These are phyloP conservation scores for Gnaphalium uliginosum DNA, from an alignment of 129 eudicot genomes.

Conservation along the genomic window DNA sequence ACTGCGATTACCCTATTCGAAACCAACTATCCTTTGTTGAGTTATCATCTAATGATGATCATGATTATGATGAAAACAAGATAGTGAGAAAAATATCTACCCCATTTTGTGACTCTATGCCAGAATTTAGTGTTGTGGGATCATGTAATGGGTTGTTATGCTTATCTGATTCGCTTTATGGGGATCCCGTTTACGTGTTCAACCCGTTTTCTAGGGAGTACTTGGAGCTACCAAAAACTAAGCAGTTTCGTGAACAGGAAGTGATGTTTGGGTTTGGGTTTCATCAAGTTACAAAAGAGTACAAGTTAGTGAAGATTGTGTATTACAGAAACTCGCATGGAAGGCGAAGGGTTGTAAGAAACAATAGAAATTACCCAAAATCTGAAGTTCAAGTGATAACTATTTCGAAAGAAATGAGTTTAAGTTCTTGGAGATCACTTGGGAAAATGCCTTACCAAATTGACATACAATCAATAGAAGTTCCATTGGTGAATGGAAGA, in stretches of 20 bases:
- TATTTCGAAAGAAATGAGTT: not conserved
- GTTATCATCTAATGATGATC: not conserved
- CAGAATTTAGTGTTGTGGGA: conserved; percentile 9
- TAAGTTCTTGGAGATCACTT: not conserved
- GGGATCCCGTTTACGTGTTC: not conserved
- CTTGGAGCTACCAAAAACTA: not conserved
- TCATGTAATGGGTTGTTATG: conserved; percentile 5
- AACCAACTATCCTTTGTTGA: not conserved
- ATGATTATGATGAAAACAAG: not conserved
- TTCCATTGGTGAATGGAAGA: not conserved
- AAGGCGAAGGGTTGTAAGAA: not conserved
- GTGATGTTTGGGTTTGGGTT: not conserved
- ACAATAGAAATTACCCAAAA: not conserved
- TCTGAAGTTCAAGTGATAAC: not conserved
- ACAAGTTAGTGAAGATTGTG: not conserved
- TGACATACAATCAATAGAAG: not conserved
- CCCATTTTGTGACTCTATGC: not conserved
- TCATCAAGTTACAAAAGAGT: not conserved
- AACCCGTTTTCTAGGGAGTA: not conserved
- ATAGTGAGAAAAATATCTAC: not conserved
- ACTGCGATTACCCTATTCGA: not conserved
- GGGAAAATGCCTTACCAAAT: not conserved
- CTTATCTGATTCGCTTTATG: not conserved
- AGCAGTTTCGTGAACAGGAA: not conserved
- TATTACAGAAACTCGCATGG: conserved; percentile 3